Evolutionary conservation across 2,329 filamentous ascomycete genomes (phyloP), one percentile per base, ranked within the genome.

Genomic region (Paraconiothyrium brasiliense): DNA sequence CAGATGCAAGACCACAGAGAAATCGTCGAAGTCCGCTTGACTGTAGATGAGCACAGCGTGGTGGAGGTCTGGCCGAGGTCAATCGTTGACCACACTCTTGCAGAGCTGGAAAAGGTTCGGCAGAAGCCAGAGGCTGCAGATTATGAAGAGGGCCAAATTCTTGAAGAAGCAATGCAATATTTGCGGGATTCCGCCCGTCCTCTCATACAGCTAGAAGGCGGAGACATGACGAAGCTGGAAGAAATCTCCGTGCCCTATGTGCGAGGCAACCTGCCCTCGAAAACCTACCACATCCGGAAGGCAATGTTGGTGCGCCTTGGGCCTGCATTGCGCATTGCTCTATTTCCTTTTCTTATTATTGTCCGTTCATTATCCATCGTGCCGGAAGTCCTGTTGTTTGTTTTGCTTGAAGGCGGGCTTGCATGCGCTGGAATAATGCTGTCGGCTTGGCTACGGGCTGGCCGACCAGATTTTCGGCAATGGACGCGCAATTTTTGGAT

Each of bases 231-330:
- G n/a, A 35, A 39, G 1, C 8, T n/a, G n/a, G 44, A 52, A 27
- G 22, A 48, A 11, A 24, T 64, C n/a, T 35, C 54, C 6, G 57
- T 62, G 1, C 16, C 54, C 30, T 39, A 56, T 8, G 35, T 64
- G 8, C 22, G 37, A 22, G 62, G 62, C 57, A 39, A 55, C n/a
- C 50, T 64, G 5, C 52, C 59, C 30, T 64, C 62, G 6, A 58
- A 51, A 22, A 64, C 59, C 27, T 64, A 60, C 32, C 62, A 54
- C 1, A 60, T 64, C 32, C 57, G 62, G 14, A 20, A 47, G 44
- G 54, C 62, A 14, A 27, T 64, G 13, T 35, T 64, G 11, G 22
- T 52, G 30, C 56, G 48, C 13, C 37, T 64, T 34, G 62, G 55
- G n/a, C 62, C 59, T 8, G 50, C 56, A 24, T 27, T 61, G 10